phyloP scores from a whole-genome alignment of 2,329 filamentous ascomycete species.

The Sporothrix sp. region DNA sequence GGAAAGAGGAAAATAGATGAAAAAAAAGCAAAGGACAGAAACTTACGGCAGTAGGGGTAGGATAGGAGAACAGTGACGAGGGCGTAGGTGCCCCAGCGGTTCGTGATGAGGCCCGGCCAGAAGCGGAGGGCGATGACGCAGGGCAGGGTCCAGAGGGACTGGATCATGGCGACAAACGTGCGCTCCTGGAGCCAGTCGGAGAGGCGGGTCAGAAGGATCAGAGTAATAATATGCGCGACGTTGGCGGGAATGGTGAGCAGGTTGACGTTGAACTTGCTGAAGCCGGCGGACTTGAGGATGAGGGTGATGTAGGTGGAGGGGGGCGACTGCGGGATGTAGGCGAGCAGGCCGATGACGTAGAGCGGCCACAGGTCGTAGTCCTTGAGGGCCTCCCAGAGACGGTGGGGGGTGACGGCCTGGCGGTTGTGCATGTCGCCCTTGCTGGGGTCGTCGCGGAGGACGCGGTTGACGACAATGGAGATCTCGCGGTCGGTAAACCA shows the following conservation, averaged over 20 bases:
- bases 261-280: slow-evolving; percentile 16
- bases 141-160: slow-evolving; percentile 45
- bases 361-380: slow-evolving; percentile 18
- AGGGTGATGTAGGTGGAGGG: slow-evolving; percentile 14
- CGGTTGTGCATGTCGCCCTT: slow-evolving; percentile 52
- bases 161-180: slow-evolving; percentile 30
- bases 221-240: slow-evolving; percentile 41
- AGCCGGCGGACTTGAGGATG: slow-evolving; percentile 12
- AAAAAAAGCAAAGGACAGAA: neutral
- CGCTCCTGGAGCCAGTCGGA: slow-evolving; percentile 42
- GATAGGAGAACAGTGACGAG: slow-evolving; percentile 39
- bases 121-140: slow-evolving; percentile 40
- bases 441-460: slow-evolving; percentile 46
- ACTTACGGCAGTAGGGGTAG: slow-evolving; percentile 43
- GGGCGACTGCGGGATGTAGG: slow-evolving; percentile 10
- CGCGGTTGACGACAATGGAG: slow-evolving; percentile 48
- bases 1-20: neutral
- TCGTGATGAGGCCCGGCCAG: slow-evolving; percentile 33
- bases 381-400: slow-evolving; percentile 9
- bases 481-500: slow-evolving; percentile 52
- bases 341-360: slow-evolving; percentile 15
- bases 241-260: slow-evolving; percentile 17
- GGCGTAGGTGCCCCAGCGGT: slow-evolving; percentile 42
- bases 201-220: slow-evolving; percentile 41
- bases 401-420: slow-evolving; percentile 38